Base-by-base conservation (phyloP, 352 stramenopile genomes). In the Phytopythium kandeliae region DNA sequence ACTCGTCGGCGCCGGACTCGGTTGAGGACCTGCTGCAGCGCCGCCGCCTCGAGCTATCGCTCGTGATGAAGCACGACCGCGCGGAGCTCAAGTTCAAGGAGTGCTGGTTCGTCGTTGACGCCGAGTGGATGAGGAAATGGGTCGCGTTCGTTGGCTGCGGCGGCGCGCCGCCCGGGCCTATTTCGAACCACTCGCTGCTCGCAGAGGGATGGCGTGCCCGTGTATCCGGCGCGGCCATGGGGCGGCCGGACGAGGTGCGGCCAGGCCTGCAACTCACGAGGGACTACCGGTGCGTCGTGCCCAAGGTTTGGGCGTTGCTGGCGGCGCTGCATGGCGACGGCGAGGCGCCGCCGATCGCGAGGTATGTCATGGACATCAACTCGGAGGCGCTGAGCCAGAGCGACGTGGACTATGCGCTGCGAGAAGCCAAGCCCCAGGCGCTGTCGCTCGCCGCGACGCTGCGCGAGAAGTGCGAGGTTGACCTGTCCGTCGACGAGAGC, bases 231-330 rank as follows among this genome's bases (percentile, higher is more conserved):
- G 24, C 47, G 2, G 28, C 22, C 58, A 60, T 5, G 47, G 77
- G 76, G 2, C 63, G 74, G 1, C 49, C 65, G 13, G 74, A 81
- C n/a, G 62, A 62, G 24, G 60, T 75, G 8, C 73, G 69, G 13
- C 26, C 63, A 13, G 69, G 54, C 0, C 65, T 91, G 0, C 53
- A 67, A 54, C 48, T 82, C 37, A 63, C 55, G 15, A 80, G 71
- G 45, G 62, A 91, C 61, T 91, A 80, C 36, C 77, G 77, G 9
- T 75, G 75, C 46, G 78, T 91, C n/a, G 66, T 78, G 2, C 77
- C 80, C n/a, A 82, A 89, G 64, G 69, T 91, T 30, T 91, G 75
- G 75, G 78, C 73, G 45, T 53, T 91, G 19, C 61, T 91, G 16
- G 48, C 59, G 21, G 75, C 83, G 55, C 63, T 91, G 16, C 74